Evolutionary conservation across 2,329 filamentous ascomycete species (phyloP), one percentile per base, ranked within the genome.

Genomic region (Daldinia eschscholtzii): DNA sequence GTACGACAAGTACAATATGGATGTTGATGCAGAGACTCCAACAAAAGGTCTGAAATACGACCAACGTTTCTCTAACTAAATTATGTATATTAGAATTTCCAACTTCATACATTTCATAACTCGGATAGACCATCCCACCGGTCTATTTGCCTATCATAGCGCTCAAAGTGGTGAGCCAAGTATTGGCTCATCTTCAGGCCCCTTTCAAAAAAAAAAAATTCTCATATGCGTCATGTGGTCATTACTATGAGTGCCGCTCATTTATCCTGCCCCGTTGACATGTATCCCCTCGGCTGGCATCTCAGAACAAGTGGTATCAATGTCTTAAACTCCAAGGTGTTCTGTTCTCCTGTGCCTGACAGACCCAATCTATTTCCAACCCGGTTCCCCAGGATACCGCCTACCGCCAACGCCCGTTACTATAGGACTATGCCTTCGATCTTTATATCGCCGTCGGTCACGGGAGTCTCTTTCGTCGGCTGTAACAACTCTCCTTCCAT

Each of bases 401-500:
- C 77, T 74, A n/a, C 75, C 73, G 3, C 74, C 61, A 44, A 77
- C 75, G 13, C 76, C 75, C 35, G 70, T 74, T 41, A 74, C 52
- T 3, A 63, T 39, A 15, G 74, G 72, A 59, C 65, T 74, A 7
- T 61, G 67, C 9, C 67, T 74, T 6, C 67, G 64, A 4, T 73
- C 74, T 9, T 75, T 72, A 39, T 74, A 76, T 48, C 75, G 72
- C 18, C 74, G 71, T 39, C 74, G 64, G 3, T 77, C 75, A 53
- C 74, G 72, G 37, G 72, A 68, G 20, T 78, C 76, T 33, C 76
- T 61, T 64, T 78, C 76, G 33, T 77, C 76, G 13, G 74, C 67
- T 7, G 74, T 76, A 20, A 76, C 35, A 18, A 72, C 65, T 23
- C 68, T 76, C 44, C 80, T 77, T 46, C 78, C 74, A 46, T 80